Evolutionary conservation across 2,329 filamentous ascomycete genomes (phyloP).

Genomic region (Arachnopeziza araneosa): DNA sequence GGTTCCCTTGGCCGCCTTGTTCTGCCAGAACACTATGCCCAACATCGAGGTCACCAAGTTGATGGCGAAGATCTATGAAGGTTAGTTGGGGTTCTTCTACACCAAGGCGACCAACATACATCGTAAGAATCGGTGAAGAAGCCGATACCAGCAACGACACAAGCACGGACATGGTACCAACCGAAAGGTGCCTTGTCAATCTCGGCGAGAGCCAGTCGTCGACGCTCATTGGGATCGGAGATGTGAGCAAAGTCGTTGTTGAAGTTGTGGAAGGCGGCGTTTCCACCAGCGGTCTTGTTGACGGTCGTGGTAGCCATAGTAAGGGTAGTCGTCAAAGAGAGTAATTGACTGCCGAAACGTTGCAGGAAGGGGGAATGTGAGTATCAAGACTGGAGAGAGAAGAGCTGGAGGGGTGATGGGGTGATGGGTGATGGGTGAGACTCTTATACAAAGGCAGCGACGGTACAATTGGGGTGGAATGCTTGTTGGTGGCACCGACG

Average conservation of each 20-base stretch:
- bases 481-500: too few relatives aligned
- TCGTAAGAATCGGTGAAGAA: conserved; percentile 88
- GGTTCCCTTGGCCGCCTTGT: conserved; percentile 35
- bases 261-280: conserved; percentile 70
- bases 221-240: conserved; percentile 64
- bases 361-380: background rate
- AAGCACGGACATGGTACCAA: conserved; percentile 77
- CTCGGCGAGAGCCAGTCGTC: conserved; percentile 72
- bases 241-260: conserved; percentile 62
- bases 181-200: conserved; percentile 78
- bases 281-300: conserved; percentile 52
- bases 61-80: conserved; percentile 28
- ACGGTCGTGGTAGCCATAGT: conserved; percentile 6
- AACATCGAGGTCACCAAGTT: conserved; percentile 29
- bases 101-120: conserved; percentile 50
- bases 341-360: background rate
- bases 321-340: background rate
- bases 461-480: background rate
- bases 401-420: background rate
- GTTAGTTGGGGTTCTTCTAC: conserved; percentile 32
- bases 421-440: background rate
- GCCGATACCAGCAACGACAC: conserved; percentile 74
- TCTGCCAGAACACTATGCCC: conserved; percentile 25
- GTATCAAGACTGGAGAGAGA: background rate
- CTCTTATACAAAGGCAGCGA: background rate